Conservation (phyloP, 331 rosid genomes). For the Acacia pycnantha region DNA sequence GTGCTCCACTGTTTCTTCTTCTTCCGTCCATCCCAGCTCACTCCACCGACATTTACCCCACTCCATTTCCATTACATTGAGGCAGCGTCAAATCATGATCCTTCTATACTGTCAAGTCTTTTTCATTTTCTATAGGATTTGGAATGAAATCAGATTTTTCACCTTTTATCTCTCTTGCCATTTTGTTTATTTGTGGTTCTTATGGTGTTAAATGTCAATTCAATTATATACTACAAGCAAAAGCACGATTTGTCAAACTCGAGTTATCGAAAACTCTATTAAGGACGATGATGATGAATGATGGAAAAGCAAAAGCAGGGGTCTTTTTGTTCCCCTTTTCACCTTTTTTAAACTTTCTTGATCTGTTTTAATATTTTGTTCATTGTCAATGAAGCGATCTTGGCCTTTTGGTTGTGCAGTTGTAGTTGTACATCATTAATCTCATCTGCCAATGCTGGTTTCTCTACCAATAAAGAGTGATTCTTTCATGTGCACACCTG, state of each 20-base stretch:
- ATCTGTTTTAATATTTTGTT: not conserved
- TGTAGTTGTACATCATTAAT: slow-evolving; percentile 37
- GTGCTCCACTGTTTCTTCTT: slow-evolving; percentile 45
- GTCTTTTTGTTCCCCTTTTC: slow-evolving; percentile 34
- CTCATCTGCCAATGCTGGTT: slow-evolving; percentile 41
- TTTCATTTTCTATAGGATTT: slow-evolving; percentile 60
- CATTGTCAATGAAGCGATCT: slow-evolving; percentile 56
- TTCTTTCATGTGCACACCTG: slow-evolving; percentile 53
- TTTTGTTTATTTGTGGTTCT: not conserved
- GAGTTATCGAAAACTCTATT: slow-evolving; percentile 50
- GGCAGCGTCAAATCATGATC: slow-evolving; percentile 45
- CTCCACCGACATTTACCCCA: slow-evolving; percentile 29
- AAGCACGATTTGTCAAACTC: slow-evolving; percentile 54
- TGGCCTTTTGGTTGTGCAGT: slow-evolving; percentile 49
- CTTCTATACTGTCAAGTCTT: slow-evolving; percentile 48
- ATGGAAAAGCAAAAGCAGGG: slow-evolving; percentile 50
- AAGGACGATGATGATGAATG: slow-evolving; percentile 39
- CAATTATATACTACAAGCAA: slow-evolving; percentile 40
- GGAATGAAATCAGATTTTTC: slow-evolving; percentile 42
- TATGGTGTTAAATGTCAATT: slow-evolving; percentile 32
- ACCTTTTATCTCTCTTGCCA: slow-evolving; percentile 11
- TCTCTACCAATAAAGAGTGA: slow-evolving; percentile 42
- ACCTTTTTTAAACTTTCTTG: slow-evolving; percentile 24
- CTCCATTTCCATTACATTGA: slow-evolving; percentile 29
- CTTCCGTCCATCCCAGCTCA: not conserved